Evolutionary conservation across 371 early-diverging fungal genomes (phyloP).

Genomic region (Rhizopus delemar): DNA sequence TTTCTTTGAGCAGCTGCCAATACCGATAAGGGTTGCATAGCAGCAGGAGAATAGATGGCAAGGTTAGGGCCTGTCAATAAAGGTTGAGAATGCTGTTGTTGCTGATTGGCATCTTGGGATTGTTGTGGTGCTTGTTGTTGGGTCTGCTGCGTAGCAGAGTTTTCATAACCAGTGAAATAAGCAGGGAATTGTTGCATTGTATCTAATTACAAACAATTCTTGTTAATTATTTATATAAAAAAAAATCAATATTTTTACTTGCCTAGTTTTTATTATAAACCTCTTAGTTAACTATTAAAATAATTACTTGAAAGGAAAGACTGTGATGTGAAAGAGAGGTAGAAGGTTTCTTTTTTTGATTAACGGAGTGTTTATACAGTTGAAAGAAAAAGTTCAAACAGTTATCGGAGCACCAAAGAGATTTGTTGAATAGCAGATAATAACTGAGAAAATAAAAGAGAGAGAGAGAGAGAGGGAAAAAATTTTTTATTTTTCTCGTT

Average conservation of each 20-base stretch:
- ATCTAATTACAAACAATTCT: not conserved
- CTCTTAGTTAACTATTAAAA: no score
- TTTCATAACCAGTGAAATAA: constrained; percentile 34
- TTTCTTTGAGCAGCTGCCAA: constrained; percentile 23
- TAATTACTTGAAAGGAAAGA: no score
- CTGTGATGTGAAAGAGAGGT: not conserved
- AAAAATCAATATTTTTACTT: no score
- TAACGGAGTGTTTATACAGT: constrained; percentile 22
- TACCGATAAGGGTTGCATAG: constrained; percentile 30
- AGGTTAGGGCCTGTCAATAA: constrained; percentile 24
- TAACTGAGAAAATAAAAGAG: not conserved
- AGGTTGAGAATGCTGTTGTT: constrained; percentile 19
- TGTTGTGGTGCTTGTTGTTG: constrained; percentile 20
- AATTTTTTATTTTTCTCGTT: constrained; percentile 8
- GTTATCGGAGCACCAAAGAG: constrained; percentile 30
- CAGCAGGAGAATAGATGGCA: constrained; percentile 27
- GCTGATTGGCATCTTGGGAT: constrained; percentile 18
- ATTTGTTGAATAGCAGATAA: constrained; percentile 25
- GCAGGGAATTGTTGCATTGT: constrained; percentile 41
- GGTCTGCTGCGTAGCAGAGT: constrained; percentile 21
- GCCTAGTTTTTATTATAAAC: no score
- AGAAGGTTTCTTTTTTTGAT: not conserved
- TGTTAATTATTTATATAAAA: not conserved
- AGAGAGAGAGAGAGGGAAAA: constrained; percentile 11
- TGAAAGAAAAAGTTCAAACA: constrained; percentile 3